These are phyloP conservation scores for Fomitopsis pinicola DNA, from an alignment of 1,284 basidiomycete genomes.

Conservation along the genomic window DNA sequence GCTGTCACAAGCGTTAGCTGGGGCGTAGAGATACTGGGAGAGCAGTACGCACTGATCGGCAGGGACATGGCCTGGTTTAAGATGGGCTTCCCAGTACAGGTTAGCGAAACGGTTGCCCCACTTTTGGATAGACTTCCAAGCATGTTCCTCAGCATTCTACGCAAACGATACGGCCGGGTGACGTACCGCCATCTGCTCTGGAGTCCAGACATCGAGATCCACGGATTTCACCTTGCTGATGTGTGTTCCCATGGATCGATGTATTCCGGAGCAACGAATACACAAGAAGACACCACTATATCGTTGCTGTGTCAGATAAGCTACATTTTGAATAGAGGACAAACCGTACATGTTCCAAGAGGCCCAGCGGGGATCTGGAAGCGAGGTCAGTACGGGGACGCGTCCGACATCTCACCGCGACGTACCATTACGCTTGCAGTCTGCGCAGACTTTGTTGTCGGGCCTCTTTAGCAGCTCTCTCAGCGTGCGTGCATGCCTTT, in stretches of 20 bases:
- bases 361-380: conserved; percentile 92
- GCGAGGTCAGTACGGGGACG: conserved; percentile 9
- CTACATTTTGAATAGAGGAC: background rate
- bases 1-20: conserved; percentile 37
- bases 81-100: conserved; percentile 95
- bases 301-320: background rate
- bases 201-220: conserved; percentile 97
- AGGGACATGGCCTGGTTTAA: conserved; percentile 89
- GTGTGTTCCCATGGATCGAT: conserved; percentile 98
- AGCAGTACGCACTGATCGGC: conserved; percentile 81
- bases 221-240: conserved; percentile 97
- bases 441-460: conserved; percentile 93
- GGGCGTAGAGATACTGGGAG: background rate
- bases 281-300: conserved; percentile 87
- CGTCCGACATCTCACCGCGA: conserved; percentile 4
- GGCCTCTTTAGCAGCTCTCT: conserved; percentile 83
- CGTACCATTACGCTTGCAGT: conserved; percentile 90
- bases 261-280: conserved; percentile 97
- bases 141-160: background rate
- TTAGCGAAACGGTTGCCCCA: conserved; percentile 96
- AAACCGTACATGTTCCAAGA: conserved; percentile 88
- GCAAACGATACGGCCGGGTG: background rate
- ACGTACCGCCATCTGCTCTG: conserved; percentile 92
- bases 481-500: conserved; percentile 71
- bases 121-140: conserved; percentile 73